Percentiles rank a stretch among this genome's conserved stretches.
Conservation (phyloP, 2,329 filamentous ascomycete species). For the Plectosphaerella cucumerina region DNA sequence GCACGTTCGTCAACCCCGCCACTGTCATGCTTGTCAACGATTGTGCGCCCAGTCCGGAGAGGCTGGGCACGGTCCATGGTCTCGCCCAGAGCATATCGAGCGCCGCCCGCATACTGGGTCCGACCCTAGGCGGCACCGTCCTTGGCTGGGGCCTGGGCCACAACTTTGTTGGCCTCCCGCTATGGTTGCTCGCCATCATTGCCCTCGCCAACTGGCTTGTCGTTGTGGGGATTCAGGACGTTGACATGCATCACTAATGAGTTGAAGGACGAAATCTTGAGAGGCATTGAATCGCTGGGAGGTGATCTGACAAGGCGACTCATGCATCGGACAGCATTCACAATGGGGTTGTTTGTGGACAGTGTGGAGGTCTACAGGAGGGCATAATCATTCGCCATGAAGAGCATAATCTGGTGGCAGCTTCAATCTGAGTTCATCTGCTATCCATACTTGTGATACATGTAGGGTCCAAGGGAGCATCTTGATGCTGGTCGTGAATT, state of each 20-base stretch:
- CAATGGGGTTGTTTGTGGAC: no score
- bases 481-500: no score
- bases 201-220: conserved; percentile 6
- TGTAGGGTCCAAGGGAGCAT: no score
- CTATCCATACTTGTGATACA: no score
- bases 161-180: conserved; percentile 16
- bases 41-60: conserved; percentile 13
- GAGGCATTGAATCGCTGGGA: no score
- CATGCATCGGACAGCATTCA: no score
- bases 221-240: conserved; percentile 7
- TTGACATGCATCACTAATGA: conserved; percentile 3
- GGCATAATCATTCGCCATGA: no score
- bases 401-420: no score
- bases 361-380: no score
- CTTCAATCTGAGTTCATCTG: no score
- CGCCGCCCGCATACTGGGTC: conserved; percentile 17
- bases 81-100: conserved; percentile 19
- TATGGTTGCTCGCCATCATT: conserved; percentile 12
- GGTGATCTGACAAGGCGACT: no score
- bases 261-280: no score
- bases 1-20: conserved; percentile 18
- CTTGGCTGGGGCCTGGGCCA: conserved; percentile 18
- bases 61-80: conserved; percentile 18
- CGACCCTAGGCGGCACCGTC: conserved; percentile 14
- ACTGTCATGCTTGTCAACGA: conserved; percentile 20